A percentile compares a stretch with the other conserved stretches of the same genome.
These are phyloP conservation scores for Luvunga scandens DNA, from an alignment of 345 rosid genomes.

Conservation along the genomic window DNA sequence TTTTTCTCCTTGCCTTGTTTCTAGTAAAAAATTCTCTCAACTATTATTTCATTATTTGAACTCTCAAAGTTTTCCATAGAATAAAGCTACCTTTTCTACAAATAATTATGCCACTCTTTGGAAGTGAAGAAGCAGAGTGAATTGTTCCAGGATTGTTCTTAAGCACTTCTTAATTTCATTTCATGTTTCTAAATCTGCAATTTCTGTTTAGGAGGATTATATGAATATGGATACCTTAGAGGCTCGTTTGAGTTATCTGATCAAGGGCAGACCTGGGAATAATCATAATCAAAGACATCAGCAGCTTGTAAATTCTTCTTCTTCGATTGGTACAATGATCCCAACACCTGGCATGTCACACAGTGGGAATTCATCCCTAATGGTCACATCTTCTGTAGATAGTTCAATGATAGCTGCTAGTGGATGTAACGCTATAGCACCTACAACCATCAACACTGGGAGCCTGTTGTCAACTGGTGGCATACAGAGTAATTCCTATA, in stretches of 20 bases:
- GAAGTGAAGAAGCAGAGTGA: background rate
- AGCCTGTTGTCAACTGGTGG: slow-evolving; percentile 48
- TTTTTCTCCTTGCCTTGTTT: background rate
- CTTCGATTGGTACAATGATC: slow-evolving; percentile 75
- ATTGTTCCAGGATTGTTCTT: background rate
- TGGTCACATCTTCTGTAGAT: slow-evolving; percentile 60
- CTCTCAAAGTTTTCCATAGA: background rate
- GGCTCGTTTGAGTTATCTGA: slow-evolving; percentile 48
- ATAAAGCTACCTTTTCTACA: background rate
- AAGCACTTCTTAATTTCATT: background rate
- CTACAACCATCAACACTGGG: slow-evolving; percentile 48
- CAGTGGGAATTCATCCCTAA: slow-evolving; percentile 47
- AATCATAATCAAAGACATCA: slow-evolving; percentile 46
- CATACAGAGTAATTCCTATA: slow-evolving; percentile 47
- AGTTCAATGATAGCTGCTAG: slow-evolving; percentile 43
- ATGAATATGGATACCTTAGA: slow-evolving; percentile 67
- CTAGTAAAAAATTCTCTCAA: background rate
- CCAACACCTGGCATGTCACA: slow-evolving; percentile 90
- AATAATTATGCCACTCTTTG: background rate
- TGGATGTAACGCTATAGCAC: slow-evolving; percentile 49
- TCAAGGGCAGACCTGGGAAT: slow-evolving; percentile 37
- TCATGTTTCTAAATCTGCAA: slow-evolving; percentile 15
- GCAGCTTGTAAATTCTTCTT: slow-evolving; percentile 54
- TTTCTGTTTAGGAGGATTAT: slow-evolving; percentile 72
- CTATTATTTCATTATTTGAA: background rate